Conservation (phyloP, 352 stramenopile species). For the Saprolegnia diclina region DNA sequence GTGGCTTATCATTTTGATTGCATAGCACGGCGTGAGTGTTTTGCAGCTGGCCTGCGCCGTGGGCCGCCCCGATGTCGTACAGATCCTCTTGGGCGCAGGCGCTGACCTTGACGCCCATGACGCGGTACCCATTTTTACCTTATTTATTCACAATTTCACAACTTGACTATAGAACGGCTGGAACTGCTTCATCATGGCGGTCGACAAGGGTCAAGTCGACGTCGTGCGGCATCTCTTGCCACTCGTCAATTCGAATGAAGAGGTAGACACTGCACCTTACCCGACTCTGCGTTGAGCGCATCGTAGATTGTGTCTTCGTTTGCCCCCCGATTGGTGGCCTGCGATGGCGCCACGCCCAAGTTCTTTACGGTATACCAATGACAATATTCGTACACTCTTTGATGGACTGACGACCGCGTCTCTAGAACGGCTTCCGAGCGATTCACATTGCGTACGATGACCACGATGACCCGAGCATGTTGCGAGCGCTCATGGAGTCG, state of each 20-base stretch:
- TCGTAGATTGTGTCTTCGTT: background rate
- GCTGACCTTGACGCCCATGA: background rate
- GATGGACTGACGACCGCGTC: background rate
- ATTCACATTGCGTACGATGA: slow-evolving; percentile 2
- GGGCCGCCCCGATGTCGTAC: background rate
- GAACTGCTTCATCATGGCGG: background rate
- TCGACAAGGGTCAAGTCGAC: background rate
- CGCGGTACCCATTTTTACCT: background rate
- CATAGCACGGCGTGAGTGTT: background rate
- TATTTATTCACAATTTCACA: background rate
- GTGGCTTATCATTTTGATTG: background rate
- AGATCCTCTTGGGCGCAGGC: background rate
- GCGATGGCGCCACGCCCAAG: background rate
- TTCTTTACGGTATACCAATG: background rate
- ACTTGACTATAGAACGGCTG: background rate
- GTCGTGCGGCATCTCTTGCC: background rate
- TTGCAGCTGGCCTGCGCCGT: background rate
- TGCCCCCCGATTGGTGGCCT: background rate
- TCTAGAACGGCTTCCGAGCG: background rate
- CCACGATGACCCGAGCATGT: background rate
- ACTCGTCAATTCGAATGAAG: background rate
- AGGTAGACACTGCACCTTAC: background rate
- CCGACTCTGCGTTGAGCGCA: background rate
- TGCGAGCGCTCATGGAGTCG: background rate
- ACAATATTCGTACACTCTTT: background rate